Base-by-base conservation (phyloP, 148 eudicot genomes). In the Camellia lanceoleosa region DNA sequence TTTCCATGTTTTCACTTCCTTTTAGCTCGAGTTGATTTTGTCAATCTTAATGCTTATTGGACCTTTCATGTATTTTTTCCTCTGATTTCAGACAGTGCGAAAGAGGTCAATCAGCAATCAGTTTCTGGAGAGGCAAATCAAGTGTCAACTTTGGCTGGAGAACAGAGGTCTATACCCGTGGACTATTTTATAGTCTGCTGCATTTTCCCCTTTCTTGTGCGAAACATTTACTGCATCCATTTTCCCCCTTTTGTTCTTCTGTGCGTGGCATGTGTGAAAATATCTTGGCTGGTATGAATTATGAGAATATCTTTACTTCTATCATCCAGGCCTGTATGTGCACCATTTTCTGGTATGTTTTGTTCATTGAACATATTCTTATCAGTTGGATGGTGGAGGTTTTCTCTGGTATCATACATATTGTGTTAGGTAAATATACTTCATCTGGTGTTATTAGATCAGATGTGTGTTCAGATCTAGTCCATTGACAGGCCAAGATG, bases 61-160 rank as follows among this genome's bases (percentile, higher is more conserved):
- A n/a, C 67, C 12, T n/a, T 81, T 20, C 52, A 16, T 60, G 14
- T 61, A 0, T 52, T 77, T 59, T 69, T 79, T 4, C 43, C 20
- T 74, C 51, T 78, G 49, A 70, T 73, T 75, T 78, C 85, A 93
- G 97, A 93, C 69, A 80, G 82, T 56, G 71, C 85, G 54, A 93
- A 93, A 83, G 93, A 86, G 85, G 83, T 68, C 77, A 89, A 73
- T 78, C 88, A 82, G 87, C 86, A 80, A n/a, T 59, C 84, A 19
- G 86, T 62, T 79, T 84, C 89, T 73, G 69, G 74, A 12, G 81
- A 82, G 74, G 62, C 77, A 15, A 82, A 79, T 68, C 79, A 77
- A 79, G 78, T 52, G 47, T 19, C 85, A 79, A 68, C 77, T 69
- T 62, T 77, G 52, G 81, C 80, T 23, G 87, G 70, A 83, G 87